A percentile compares a stretch with the other conserved stretches of the same genome.
phyloP scores from a whole-genome alignment of 805 yeast genomes.

The Kodamaea restingae region DNA sequence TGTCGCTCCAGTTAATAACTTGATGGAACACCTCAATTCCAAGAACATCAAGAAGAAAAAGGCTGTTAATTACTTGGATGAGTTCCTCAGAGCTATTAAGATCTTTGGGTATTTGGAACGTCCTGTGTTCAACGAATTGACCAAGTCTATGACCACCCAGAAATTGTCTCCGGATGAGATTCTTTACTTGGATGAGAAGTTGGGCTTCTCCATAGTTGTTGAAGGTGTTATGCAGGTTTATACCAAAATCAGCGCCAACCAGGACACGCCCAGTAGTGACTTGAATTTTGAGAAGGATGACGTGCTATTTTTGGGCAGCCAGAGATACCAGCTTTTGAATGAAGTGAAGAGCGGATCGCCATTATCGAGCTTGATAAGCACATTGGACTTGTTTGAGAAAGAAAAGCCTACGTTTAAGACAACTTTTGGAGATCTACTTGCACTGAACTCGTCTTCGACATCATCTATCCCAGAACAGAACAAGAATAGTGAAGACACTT shows the following conservation, averaged over 20 bases:
- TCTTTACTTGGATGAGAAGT: slow-evolving; percentile 62
- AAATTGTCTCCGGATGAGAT: slow-evolving; percentile 74
- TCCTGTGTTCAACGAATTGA: slow-evolving; percentile 87
- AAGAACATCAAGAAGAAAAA: slow-evolving; percentile 18
- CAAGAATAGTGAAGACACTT: not conserved
- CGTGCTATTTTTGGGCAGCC: slow-evolving; percentile 48
- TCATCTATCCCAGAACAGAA: slow-evolving; percentile 1
- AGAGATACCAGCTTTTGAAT: slow-evolving; percentile 68
- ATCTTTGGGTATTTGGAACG: slow-evolving; percentile 90
- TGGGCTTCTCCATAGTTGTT: slow-evolving; percentile 88
- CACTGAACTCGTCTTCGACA: slow-evolving; percentile 7
- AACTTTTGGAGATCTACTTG: slow-evolving; percentile 6
- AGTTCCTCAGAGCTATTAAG: slow-evolving; percentile 84
- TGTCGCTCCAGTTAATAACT: slow-evolving; percentile 38
- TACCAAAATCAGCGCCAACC: slow-evolving; percentile 39
- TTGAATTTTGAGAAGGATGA: slow-evolving; percentile 35
- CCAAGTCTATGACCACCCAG: slow-evolving; percentile 88
- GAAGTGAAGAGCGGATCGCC: slow-evolving; percentile 83
- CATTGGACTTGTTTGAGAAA: slow-evolving; percentile 62
- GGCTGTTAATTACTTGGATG: slow-evolving; percentile 69
- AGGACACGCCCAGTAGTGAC: slow-evolving; percentile 8
- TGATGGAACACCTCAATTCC: slow-evolving; percentile 33
- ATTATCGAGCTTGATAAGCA: slow-evolving; percentile 74
- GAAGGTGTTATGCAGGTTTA: slow-evolving; percentile 86
- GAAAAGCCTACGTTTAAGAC: not conserved